phyloP scores from a whole-genome alignment of 1,139 yeast genomes.

The Arxiozyma bovina region DNA sequence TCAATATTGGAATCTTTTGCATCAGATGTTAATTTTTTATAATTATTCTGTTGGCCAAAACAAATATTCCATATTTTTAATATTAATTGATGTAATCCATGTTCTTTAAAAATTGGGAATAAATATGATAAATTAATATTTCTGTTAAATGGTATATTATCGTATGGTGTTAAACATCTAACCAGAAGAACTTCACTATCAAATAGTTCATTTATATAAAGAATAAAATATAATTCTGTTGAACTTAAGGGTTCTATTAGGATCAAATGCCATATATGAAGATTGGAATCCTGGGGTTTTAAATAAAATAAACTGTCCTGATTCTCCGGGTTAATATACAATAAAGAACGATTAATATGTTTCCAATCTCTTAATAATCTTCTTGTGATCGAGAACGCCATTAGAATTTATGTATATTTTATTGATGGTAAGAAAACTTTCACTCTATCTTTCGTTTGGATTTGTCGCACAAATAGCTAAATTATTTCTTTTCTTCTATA shows the following conservation, averaged over 20 bases:
- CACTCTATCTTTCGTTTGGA: no score
- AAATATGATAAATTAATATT: conserved; percentile 23
- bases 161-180: conserved; percentile 27
- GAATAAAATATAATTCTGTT: conserved; percentile 20
- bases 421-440: not conserved
- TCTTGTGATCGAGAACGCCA: conserved; percentile 20
- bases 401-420: not conserved
- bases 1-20: not conserved
- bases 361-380: conserved; percentile 29
- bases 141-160: conserved; percentile 22
- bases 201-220: conserved; percentile 17
- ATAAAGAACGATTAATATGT: conserved; percentile 11
- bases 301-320: conserved; percentile 11
- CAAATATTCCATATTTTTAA: conserved; percentile 18
- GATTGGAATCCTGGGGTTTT: conserved; percentile 29
- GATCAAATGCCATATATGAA: conserved; percentile 28
- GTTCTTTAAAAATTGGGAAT: conserved; percentile 11
- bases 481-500: no score
- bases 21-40: not conserved
- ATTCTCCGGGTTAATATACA: not conserved
- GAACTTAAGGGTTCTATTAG: conserved; percentile 14
- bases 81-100: conserved; percentile 21
- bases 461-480: not conserved
- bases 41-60: conserved; percentile 4
- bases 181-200: not conserved